phyloP scores from a whole-genome alignment of 2,329 filamentous ascomycete genomes.

The Trichoderma atroviride region DNA sequence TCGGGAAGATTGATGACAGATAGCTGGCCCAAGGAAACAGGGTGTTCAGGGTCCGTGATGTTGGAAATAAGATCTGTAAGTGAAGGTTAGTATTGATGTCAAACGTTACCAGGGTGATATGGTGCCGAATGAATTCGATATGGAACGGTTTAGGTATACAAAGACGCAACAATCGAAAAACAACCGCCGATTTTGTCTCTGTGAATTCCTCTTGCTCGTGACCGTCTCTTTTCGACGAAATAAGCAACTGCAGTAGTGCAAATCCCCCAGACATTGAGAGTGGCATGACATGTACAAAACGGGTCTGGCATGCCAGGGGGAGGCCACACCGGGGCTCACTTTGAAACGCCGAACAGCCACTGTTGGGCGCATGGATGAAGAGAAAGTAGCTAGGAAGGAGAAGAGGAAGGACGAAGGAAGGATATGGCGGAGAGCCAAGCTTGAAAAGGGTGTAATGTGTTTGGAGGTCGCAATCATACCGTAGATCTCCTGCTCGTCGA shows the following conservation, averaged over 20 bases:
- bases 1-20: constrained; percentile 96
- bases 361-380: not conserved
- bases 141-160: not conserved
- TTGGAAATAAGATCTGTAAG: constrained; percentile 82
- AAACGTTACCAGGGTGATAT: not conserved
- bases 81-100: constrained; percentile 28
- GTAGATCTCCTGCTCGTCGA: constrained; percentile 97
- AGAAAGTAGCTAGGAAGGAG: not conserved
- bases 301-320: constrained; percentile 2
- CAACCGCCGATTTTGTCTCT: not conserved
- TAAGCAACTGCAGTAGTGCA: not conserved
- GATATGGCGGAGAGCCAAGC: not conserved
- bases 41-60: constrained; percentile 96
- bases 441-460: not conserved
- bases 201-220: not conserved
- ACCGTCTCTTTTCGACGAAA: not conserved
- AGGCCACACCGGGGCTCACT: constrained; percentile 1
- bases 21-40: constrained; percentile 87
- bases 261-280: not conserved
- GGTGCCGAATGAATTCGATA: not conserved
- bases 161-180: not conserved
- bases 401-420: not conserved
- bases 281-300: constrained; percentile 1
- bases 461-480: constrained; percentile 54
- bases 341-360: not conserved